Conservation (phyloP, 1,284 basidiomycete genomes). For the Fomitopsis betulina region DNA sequence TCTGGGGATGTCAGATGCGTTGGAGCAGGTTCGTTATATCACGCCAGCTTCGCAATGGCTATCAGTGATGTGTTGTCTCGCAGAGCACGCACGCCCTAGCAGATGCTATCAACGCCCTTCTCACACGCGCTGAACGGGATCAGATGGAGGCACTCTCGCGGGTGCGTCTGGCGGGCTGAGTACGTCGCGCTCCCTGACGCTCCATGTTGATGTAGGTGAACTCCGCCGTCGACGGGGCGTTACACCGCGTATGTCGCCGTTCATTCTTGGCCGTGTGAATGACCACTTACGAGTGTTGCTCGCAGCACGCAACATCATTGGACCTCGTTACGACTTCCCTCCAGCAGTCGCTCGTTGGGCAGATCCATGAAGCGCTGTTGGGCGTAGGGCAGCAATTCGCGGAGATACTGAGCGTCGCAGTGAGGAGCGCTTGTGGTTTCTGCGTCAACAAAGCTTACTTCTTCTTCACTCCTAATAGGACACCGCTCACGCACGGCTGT, state of each 20-base stretch:
- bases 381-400: conserved; percentile 12
- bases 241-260: neutral
- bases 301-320: conserved; percentile 7
- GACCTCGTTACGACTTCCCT: conserved; percentile 6
- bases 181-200: neutral
- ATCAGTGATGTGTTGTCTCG: neutral
- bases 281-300: too few species aligned
- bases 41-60: too few species aligned
- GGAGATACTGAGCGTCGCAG: conserved; percentile 8
- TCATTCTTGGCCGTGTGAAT: neutral
- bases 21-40: conserved; percentile 11
- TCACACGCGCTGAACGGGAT: neutral
- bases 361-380: neutral
- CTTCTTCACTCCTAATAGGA: conserved; percentile 16
- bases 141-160: conserved; percentile 4
- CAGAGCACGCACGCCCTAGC: neutral
- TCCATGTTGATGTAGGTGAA: neutral
- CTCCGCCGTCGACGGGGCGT: conserved; percentile 1
- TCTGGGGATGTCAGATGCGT: conserved; percentile 8
- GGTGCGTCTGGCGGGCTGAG: neutral
- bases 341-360: neutral
- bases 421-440: conserved; percentile 1
- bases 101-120: neutral
- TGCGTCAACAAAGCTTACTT: neutral
- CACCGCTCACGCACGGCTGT: conserved; percentile 21